phyloP scores from a whole-genome alignment of 768 basidiomycete species.

The Boletales sp. region DNA sequence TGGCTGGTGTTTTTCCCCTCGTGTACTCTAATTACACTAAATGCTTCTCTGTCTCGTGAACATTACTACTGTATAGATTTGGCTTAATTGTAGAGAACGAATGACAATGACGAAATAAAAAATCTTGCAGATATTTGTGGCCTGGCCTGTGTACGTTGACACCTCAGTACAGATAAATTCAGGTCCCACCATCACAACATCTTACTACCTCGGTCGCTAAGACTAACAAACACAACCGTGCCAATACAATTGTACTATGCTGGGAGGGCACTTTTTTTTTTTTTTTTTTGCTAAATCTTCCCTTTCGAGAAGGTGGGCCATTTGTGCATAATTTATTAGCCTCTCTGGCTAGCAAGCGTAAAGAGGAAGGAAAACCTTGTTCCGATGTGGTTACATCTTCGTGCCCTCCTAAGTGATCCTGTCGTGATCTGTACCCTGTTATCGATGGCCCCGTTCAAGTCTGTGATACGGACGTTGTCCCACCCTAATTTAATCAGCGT shows the following conservation, averaged over 20 bases:
- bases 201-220: conserved; percentile 1
- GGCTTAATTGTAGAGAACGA: conserved; percentile 21
- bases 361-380: too few relatives aligned
- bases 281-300: not conserved
- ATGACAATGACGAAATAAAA: conserved; percentile 15
- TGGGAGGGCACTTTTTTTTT: not conserved
- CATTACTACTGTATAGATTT: conserved; percentile 15
- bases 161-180: conserved; percentile 24
- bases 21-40: conserved; percentile 16
- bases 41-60: conserved; percentile 9
- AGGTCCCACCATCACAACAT: conserved; percentile 15
- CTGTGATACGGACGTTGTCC: not conserved
- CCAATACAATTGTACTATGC: too few relatives aligned
- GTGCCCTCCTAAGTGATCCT: too few relatives aligned
- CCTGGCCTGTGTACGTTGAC: conserved; percentile 11
- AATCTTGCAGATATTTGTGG: conserved; percentile 3
- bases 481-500: not conserved
- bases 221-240: not conserved
- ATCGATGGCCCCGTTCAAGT: not conserved
- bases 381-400: too few relatives aligned
- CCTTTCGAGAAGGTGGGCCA: not conserved
- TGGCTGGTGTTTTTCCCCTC: not conserved
- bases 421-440: not conserved
- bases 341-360: too few relatives aligned
- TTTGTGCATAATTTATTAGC: too few relatives aligned